Percentiles rank a stretch among this genome's conserved stretches.
phyloP scores from a whole-genome alignment of 2,329 filamentous ascomycete genomes.

The Blumeriella jaapii region DNA sequence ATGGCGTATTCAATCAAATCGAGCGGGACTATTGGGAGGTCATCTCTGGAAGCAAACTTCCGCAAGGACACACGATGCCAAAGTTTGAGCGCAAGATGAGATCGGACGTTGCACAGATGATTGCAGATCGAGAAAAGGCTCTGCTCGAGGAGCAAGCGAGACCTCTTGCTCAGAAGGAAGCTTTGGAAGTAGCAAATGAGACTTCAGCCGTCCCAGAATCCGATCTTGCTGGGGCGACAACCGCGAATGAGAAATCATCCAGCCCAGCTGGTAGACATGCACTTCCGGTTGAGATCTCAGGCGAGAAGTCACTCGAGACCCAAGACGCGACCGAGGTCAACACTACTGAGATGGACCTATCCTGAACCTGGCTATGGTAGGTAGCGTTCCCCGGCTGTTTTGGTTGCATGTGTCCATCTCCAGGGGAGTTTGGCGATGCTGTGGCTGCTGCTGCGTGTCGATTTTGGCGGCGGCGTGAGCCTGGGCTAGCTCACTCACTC shows the following conservation, averaged over 20 bases:
- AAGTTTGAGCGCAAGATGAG: conserved; percentile 22
- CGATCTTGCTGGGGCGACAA: not conserved
- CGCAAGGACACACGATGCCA: conserved; percentile 20
- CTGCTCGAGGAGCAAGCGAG: not conserved
- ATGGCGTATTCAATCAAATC: conserved; percentile 25
- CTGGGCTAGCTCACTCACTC: too few species aligned
- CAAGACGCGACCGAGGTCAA: not conserved
- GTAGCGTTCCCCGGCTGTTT: too few species aligned
- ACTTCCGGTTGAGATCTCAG: not conserved
- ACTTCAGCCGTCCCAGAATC: not conserved
- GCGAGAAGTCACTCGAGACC: not conserved
- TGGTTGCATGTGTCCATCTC: too few species aligned
- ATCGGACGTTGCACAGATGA: conserved; percentile 14
- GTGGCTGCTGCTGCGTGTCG: too few species aligned
- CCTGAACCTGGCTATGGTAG: not conserved
- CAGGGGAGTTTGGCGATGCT: too few species aligned
- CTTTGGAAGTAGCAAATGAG: not conserved
- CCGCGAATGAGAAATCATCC: not conserved
- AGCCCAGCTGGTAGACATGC: not conserved
- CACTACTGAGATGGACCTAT: conserved; percentile 1
- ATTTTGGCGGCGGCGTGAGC: too few species aligned
- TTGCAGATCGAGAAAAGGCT: conserved; percentile 6
- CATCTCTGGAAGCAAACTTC: conserved; percentile 19
- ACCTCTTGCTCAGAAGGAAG: not conserved
- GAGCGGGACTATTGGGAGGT: conserved; percentile 27